phyloP scores from a whole-genome alignment of 176 grass and related monocot genomes.

The Aegilops bicornis region DNA sequence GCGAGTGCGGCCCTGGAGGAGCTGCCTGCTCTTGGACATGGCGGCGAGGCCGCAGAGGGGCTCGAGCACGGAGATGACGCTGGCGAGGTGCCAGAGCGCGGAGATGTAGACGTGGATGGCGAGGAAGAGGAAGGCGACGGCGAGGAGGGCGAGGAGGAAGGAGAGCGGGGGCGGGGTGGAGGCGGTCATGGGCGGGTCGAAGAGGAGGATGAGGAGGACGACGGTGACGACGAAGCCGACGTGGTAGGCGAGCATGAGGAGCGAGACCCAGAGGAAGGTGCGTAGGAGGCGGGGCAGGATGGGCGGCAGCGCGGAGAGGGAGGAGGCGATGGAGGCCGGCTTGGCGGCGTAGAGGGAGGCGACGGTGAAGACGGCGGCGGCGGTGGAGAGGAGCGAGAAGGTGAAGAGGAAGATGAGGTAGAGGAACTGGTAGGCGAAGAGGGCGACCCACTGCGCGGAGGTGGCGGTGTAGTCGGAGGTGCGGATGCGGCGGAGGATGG shows the following conservation, averaged over 20 bases:
- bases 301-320: constrained; percentile 61
- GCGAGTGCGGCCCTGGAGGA: constrained; percentile 61
- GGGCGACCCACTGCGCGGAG: constrained; percentile 44
- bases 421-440: constrained; percentile 78
- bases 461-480: constrained; percentile 6
- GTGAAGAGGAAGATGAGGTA: constrained; percentile 93
- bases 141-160: constrained; percentile 38
- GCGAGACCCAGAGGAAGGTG: constrained; percentile 84
- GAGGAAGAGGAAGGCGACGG: constrained; percentile 60
- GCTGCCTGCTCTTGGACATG: constrained; percentile 81
- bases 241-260: constrained; percentile 84
- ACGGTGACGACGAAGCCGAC: constrained; percentile 50
- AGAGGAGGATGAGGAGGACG: constrained; percentile 43
- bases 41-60: constrained; percentile 78
- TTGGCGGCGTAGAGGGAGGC: constrained; percentile 92
- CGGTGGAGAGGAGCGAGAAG: constrained; percentile 97
- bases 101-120: constrained; percentile 93
- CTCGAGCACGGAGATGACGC: constrained; percentile 92
- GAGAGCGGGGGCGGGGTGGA: constrained; percentile 13
- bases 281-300: constrained; percentile 78
- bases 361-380: constrained; percentile 86
- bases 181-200: neutral
- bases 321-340: constrained; percentile 63
- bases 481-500: constrained; percentile 60
- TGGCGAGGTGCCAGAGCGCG: constrained; percentile 94